Conservation (phyloP, 169 alveolate species). For the Miamiensis avidus region DNA sequence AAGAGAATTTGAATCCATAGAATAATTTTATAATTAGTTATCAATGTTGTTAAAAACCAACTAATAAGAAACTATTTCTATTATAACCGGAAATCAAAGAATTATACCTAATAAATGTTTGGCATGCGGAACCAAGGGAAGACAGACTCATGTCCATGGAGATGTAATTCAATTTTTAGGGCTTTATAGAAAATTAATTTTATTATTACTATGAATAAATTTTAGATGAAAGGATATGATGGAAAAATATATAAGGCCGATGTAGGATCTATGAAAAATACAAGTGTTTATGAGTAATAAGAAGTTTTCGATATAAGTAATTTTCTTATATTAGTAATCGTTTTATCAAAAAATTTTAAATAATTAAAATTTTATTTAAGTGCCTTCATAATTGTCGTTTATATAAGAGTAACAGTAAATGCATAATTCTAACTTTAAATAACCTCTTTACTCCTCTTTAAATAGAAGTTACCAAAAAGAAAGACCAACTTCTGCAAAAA, state of each 20-base stretch:
- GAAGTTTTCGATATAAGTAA: constrained; percentile 27
- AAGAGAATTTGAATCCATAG: constrained; percentile 21
- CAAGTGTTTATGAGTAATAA: constrained; percentile 21
- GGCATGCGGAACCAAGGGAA: constrained; percentile 29
- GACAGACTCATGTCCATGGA: background rate
- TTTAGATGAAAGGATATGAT: constrained; percentile 17
- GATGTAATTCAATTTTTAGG: background rate
- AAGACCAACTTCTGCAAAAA: constrained; percentile 26
- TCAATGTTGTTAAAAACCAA: constrained; percentile 7
- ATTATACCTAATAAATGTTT: constrained; percentile 22
- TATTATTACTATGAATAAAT: too few relatives aligned
- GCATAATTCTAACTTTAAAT: background rate
- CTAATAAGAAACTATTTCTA: constrained; percentile 14
- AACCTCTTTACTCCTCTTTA: background rate
- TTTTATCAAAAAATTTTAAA: too few relatives aligned
- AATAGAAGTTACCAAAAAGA: constrained; percentile 12
- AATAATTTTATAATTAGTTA: constrained; percentile 12
- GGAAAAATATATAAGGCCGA: constrained; percentile 26
- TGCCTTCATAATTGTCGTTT: background rate
- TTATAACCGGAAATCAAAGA: constrained; percentile 16
- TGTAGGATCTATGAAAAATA: constrained; percentile 5
- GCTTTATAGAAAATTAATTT: background rate
- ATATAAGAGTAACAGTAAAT: constrained; percentile 3
- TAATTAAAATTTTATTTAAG: background rate
- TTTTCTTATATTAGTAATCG: background rate